Base-by-base conservation (phyloP, 78 protist genomes). In the Tieghemostelium lacteum region DNA sequence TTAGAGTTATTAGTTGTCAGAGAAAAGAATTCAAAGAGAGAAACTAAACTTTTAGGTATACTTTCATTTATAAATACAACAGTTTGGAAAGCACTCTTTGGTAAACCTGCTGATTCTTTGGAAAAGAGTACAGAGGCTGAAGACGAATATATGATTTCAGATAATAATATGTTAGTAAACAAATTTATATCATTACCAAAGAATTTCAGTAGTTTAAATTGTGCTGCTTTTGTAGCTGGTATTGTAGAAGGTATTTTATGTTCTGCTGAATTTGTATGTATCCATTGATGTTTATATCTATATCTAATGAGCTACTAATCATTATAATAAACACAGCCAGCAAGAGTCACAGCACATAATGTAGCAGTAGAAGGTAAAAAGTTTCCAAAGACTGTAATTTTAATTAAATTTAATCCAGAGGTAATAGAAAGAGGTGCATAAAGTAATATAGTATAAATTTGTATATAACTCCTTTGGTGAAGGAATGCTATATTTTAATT, bases 221-320 rank as follows among this genome's bases (percentile, higher is more conserved):
- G 98, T 75, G 95, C 92, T 33, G 88, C 97, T 4, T 96, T 94
- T 39, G 92, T 88, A 22, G 98, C 97, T 20, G 98, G 98, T 33
- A 76, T 96, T 14, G 60, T 94, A 3, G 92, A 93, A 22, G 98
- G 97, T 37, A 73, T 94, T 22, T 67, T 96, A 52, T 95, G 94
- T 70, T 75, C 86, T 6, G 77, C 96, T 1, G 91, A 76, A 39
- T 96, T 96, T 67, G 96, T 94, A 78, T 19, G 88, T 75, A 40
- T 50, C 45, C n/a, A 45, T 14, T 45, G 10, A n/a, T n/a, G n/a
- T n/a, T 45, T 14, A 6, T 45, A 45, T 45, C 52, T 10, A 45
- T 45, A 45, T 10, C n/a, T 45, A 10, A 14, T 6, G 52, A 45
- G 6, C 10, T 10, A 45, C 10, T 45, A 66, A n/a, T 66, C 8